Evolutionary conservation across 2,329 filamentous ascomycete genomes (phyloP), one percentile per base, ranked within the genome.

Genomic region (Cadophora malorum): DNA sequence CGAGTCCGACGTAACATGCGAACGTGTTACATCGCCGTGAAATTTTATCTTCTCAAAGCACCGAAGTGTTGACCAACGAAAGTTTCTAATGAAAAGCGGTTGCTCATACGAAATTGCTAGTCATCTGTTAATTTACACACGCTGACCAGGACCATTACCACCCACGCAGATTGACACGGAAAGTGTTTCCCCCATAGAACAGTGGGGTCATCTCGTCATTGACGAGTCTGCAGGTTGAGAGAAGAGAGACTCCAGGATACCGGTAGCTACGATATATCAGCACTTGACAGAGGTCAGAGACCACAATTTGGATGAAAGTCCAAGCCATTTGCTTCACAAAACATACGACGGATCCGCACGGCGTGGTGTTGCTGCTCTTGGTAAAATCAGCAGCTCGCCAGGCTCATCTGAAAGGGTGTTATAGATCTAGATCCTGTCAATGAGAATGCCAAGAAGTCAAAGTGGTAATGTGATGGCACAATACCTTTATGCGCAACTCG

Each of bases 401-500:
- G 68, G 28, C n/a, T 55, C 65, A 33, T 76, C 69, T 21, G 78
- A 71, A 23, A 74, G 67, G 21, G 74, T 6, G 49, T 68, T 35
- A 47, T 69, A 70, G 50, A 72, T 67, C 72, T 72, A 41, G 19
- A 28, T 7, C 4, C 12, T 25, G 23, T 49, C 31, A 63, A 7
- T 16, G 33, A 56, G 23, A 38, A 7, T 35, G 45, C 9, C 31
- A 19, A 58, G 28, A 66, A 35, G 14, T 35, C n/a, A 9, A 4
- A 33, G 53, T 21, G 45, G 64, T 25, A 62, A 28, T 31, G 45
- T n/a, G 19, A 52, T 19, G n/a, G 62, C 47, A 10, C 41, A 67
- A 73, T 67, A 78, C 75, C 70, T 77, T 69, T 12, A 78, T 60
- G 45, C 77, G 75, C 16, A 78, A 65, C 63, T 79, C 77, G 10